A percentile compares a stretch with the other conserved stretches of the same genome.
Evolutionary conservation across 1,284 basidiomycete genomes (phyloP).

Genomic region (Exobasidium cylindrosporum): DNA sequence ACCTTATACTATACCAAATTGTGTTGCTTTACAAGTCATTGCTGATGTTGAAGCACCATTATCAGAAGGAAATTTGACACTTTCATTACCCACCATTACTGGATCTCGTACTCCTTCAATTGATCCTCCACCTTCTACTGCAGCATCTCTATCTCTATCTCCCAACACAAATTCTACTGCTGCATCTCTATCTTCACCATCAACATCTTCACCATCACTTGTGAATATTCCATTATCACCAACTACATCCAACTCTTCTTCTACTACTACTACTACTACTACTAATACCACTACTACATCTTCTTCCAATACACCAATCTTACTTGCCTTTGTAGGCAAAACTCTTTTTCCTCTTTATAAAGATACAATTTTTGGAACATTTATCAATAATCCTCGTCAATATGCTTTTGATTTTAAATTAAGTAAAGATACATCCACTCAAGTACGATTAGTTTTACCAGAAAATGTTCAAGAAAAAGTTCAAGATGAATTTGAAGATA

Average conservation of each 20-base stretch:
- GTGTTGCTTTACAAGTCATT: not conserved
- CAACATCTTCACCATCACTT: too few species aligned
- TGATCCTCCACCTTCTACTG: not conserved
- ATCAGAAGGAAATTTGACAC: not conserved
- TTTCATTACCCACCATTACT: not conserved
- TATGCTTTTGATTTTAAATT: not conserved
- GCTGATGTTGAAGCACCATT: not conserved
- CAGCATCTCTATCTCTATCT: not conserved
- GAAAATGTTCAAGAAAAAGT: not conserved
- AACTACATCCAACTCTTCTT: not conserved
- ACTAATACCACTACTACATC: not conserved
- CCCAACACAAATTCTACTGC: not conserved
- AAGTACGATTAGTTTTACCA: not conserved
- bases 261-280: not conserved
- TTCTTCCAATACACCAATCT: not conserved
- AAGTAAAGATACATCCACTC: not conserved
- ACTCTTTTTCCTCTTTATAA: not conserved
- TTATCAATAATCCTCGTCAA: not conserved
- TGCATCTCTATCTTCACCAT: too few species aligned
- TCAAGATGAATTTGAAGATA: slow-evolving; percentile 14
- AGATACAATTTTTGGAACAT: not conserved
- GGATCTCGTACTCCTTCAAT: not conserved
- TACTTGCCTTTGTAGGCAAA: not conserved
- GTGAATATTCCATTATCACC: too few species aligned
- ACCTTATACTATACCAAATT: not conserved